These are phyloP conservation scores for Magnusiomyces tetraspermus DNA, from an alignment of 1,139 yeast species.

Conservation along the genomic window DNA sequence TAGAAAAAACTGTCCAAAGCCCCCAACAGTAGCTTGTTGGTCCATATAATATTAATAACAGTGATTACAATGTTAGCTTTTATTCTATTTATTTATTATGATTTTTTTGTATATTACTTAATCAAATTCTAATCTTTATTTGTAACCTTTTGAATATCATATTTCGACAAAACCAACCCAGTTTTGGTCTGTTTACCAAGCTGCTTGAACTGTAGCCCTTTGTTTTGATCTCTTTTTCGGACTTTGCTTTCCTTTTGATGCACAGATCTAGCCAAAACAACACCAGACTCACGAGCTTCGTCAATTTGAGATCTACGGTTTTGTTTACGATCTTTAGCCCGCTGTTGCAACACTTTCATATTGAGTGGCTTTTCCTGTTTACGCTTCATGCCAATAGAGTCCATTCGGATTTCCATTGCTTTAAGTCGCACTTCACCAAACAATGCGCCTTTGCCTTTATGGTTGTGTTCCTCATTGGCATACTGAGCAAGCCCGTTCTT, in stretches of 20 bases:
- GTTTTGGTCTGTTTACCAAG: constrained; percentile 75
- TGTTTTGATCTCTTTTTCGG: constrained; percentile 39
- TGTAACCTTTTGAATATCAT: constrained; percentile 44
- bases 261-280: constrained; percentile 49
- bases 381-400: constrained; percentile 37
- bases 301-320: constrained; percentile 50
- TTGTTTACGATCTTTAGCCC: constrained; percentile 20
- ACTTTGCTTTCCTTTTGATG: constrained; percentile 48
- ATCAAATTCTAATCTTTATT: constrained; percentile 5
- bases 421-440: constrained; percentile 73
- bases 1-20: neutral
- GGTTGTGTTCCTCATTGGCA: neutral
- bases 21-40: neutral
- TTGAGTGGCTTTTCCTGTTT: constrained; percentile 71
- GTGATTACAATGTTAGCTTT: neutral
- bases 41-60: neutral
- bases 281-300: constrained; percentile 79
- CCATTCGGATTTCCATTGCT: constrained; percentile 59
- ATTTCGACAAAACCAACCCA: constrained; percentile 65
- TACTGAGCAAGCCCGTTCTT: neutral
- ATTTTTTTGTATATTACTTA: neutral
- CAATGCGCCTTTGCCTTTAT: constrained; percentile 38
- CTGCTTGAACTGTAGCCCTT: constrained; percentile 64
- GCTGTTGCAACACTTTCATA: constrained; percentile 60
- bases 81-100: neutral